phyloP scores from a whole-genome alignment of 371 early-diverging fungal genomes.

The Mucor piriformis region DNA sequence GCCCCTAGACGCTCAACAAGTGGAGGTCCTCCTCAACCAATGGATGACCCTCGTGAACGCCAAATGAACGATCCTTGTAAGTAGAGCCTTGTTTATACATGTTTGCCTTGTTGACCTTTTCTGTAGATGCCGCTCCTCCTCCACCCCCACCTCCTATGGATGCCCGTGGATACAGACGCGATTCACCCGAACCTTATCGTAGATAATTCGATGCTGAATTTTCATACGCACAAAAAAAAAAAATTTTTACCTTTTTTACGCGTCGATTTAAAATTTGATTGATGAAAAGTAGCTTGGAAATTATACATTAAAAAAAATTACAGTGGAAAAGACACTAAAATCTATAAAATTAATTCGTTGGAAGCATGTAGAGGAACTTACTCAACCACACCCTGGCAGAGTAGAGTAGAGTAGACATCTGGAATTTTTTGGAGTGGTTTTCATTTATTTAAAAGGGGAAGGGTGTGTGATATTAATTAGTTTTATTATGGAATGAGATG shows the following conservation, averaged over 20 bases:
- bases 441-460: no score
- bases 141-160: slow-evolving; percentile 40
- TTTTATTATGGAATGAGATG: neutral
- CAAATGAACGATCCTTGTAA: slow-evolving; percentile 35
- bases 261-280: slow-evolving; percentile 7
- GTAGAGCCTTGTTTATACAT: slow-evolving; percentile 3
- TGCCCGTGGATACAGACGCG: slow-evolving; percentile 45
- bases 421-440: no score
- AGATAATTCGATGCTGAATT: slow-evolving; percentile 24
- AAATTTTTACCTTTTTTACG: neutral
- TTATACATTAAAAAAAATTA: slow-evolving; percentile 8
- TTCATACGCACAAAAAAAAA: slow-evolving; percentile 2
- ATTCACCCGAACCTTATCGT: slow-evolving; percentile 44
- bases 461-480: neutral
- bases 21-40: slow-evolving; percentile 22
- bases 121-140: slow-evolving; percentile 28
- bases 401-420: no score
- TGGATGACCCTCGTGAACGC: slow-evolving; percentile 35
- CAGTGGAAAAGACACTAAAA: neutral
- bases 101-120: neutral
- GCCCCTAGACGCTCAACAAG: slow-evolving; percentile 20
- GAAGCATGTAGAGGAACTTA: neutral
- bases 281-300: slow-evolving; percentile 7
- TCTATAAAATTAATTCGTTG: neutral
- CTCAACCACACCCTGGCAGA: no score